Evolutionary conservation across 202 grass and related monocot genomes (phyloP).

Genomic region (Digitaria exilis): DNA sequence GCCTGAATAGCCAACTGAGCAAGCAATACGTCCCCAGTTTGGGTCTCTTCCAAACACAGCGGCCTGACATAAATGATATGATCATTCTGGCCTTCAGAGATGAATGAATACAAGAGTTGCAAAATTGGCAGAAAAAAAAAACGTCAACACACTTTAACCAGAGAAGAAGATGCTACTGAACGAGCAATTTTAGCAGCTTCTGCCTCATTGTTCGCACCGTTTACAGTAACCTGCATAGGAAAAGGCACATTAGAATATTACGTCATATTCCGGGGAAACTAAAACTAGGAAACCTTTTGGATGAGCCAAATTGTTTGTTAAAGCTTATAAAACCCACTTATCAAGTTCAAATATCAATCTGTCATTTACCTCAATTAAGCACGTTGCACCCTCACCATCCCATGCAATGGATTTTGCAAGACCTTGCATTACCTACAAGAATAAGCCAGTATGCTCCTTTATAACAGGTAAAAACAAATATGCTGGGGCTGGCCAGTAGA

Average conservation of each 20-base stretch:
- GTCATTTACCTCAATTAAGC: constrained; percentile 84
- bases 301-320: background rate
- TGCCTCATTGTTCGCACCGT: constrained; percentile 68
- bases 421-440: constrained; percentile 92
- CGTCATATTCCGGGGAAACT: constrained; percentile 1
- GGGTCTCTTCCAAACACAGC: constrained; percentile 96
- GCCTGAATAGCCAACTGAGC: constrained; percentile 88
- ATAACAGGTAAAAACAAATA: background rate
- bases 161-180: constrained; percentile 94
- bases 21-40: constrained; percentile 98
- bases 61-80: constrained; percentile 56
- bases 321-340: background rate
- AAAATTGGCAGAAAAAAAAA: constrained; percentile 29
- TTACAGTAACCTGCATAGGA: constrained; percentile 70
- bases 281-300: constrained; percentile 16
- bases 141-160: constrained; percentile 75
- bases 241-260: constrained; percentile 29
- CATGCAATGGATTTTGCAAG: constrained; percentile 97
- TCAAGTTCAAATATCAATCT: background rate
- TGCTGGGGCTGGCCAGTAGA: background rate
- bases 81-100: background rate
- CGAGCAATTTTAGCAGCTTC: constrained; percentile 88
- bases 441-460: constrained; percentile 24
- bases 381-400: constrained; percentile 98
- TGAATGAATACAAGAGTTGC: constrained; percentile 18